phyloP scores from a whole-genome alignment of 495 filamentous ascomycete species.

The Xylaria telfairii region DNA sequence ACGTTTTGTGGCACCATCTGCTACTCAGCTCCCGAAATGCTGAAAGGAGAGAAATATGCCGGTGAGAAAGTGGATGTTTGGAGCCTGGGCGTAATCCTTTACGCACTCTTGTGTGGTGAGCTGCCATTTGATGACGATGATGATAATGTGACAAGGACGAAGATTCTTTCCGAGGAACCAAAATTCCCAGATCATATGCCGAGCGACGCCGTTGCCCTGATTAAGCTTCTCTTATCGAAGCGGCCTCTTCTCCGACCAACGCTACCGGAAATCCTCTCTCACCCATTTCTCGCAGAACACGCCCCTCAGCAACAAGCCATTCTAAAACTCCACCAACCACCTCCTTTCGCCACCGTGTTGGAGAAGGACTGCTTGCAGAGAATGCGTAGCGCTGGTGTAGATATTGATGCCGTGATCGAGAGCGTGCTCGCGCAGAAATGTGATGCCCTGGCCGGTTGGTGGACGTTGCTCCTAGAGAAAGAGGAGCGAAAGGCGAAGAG shows the following conservation, averaged over 20 bases:
- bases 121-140: constrained; percentile 96
- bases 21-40: constrained; percentile 97
- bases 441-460: constrained; percentile 92
- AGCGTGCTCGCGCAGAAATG: constrained; percentile 90
- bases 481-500: constrained; percentile 88
- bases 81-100: constrained; percentile 96
- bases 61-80: constrained; percentile 98
- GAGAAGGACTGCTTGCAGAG: constrained; percentile 91
- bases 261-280: constrained; percentile 84
- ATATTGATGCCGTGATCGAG: constrained; percentile 93
- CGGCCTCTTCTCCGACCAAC: constrained; percentile 83
- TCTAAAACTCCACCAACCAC: constrained; percentile 79
- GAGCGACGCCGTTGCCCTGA: constrained; percentile 74
- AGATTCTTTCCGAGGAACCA: constrained; percentile 84
- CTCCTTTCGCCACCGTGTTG: constrained; percentile 84
- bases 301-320: constrained; percentile 90
- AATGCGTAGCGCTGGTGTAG: constrained; percentile 93
- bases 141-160: constrained; percentile 80
- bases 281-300: constrained; percentile 88
- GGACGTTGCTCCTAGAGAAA: constrained; percentile 93
- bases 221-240: constrained; percentile 83
- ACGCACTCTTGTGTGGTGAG: constrained; percentile 89
- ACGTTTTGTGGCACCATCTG: constrained; percentile 98
- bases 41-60: constrained; percentile 97
- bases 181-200: constrained; percentile 82